Evolutionary conservation across 352 stramenopile species (phyloP), one percentile per base, ranked within the genome.

Genomic region (Globisporangium solare): DNA sequence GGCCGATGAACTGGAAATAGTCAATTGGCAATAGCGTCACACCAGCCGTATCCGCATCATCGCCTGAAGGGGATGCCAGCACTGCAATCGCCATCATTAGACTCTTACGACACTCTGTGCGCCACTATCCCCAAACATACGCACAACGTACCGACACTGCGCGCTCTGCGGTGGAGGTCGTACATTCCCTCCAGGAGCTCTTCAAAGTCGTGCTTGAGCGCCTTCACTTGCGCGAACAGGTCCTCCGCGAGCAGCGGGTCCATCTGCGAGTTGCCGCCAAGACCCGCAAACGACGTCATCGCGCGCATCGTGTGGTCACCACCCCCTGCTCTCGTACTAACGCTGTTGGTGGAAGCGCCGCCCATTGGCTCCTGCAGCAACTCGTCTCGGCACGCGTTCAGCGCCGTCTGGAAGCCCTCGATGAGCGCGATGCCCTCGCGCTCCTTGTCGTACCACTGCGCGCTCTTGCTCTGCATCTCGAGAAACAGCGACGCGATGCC

Each of bases 241-340:
- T 89, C 81, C 58, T 92, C 83, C 1, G 65, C 66, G 11, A 89
- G 62, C 66, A 79, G 84, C 51, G 79, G 80, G 51, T 93, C 81
- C 69, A 88, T 85, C 35, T 69, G 64, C 18, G 51, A 47, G 52
- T 71, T 73, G 22, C 54, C 59, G 24, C 64, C 64, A 4, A 79
- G 56, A 12, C 67, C 74, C 43, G 47, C 47, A 40, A 86, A 49
- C 42, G 42, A 21, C 2, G 15, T 15, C 47, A 70, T 62, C n/a
- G 52, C 32, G 15, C 32, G 18, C 24, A 41, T 20, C 7, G 12
- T 18, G 3, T n/a, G 18, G 17, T 14, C 18, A n/a, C 1, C 21
- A 2, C 32, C 21, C 17, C 31, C 20, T 50, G n/a, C 11, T 40
- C 15, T 39, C 21, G 1, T 13, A 2, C 22, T 14, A 17, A 1